Base-by-base conservation (phyloP, 1,139 yeast genomes). In the Geotrichum cucujoidarum region DNA sequence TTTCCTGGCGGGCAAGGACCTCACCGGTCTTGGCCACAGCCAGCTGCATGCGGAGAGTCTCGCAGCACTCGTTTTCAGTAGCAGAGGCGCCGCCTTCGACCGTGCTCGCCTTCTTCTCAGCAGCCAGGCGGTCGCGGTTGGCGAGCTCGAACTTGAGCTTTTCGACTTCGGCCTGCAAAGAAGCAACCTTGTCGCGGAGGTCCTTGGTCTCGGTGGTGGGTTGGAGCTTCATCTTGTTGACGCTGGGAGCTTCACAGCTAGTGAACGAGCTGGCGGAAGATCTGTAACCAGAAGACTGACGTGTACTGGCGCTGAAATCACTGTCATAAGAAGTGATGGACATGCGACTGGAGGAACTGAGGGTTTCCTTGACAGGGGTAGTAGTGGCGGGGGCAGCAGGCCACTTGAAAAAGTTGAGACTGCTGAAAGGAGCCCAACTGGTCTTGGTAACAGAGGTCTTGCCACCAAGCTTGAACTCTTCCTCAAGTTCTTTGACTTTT, bases 1-100 rank as follows among this genome's bases (percentile, higher is more conserved):
- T 51, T 43, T 63, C 64, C 43, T 61, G 65, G 25, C 63, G 57
- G 5, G 67, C 66, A 49, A 58, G 49, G 2, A 63, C 66, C 42
- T 64, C 68, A 34, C 56, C 57, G 2, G 66, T 56, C 48, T 57
- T 60, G 37, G 59, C 59, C 11, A 58, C 45, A 2, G 66, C 68
- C 35, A 64, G 57, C 38, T 65, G 67, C 58, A 62, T 55, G 41
- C 60, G 53, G 21, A 63, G 53, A 22, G 59, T 51, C 32, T 65
- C 68, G 48, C 68, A 64, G 16, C 56, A 47, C 7, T 49, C 49
- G 47, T 39, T 45, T 31, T 16, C 54, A 35, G 27, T 40, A 7
- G 25, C 32, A 10, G 31, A 3, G n/a, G 39, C 16, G 45, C 36
- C 51, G 5, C 49, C 49, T 8, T 49, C 57, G 4, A 37, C 32